Conservation (phyloP, 345 rosid species). For the Brassica incana region DNA sequence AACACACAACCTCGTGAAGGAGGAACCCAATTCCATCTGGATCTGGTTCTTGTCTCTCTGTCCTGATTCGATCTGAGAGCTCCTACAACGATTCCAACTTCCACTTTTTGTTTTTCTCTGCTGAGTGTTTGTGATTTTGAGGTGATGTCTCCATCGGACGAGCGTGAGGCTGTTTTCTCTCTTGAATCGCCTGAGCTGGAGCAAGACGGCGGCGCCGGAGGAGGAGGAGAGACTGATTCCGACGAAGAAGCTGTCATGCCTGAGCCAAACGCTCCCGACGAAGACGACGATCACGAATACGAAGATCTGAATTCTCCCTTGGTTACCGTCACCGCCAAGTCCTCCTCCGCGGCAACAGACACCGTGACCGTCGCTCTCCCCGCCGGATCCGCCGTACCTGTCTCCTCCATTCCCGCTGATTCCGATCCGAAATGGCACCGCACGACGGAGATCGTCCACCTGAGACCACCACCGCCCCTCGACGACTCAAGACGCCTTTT, state of each 20-base stretch:
- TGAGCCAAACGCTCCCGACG: slow-evolving; percentile 41
- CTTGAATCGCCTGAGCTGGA: slow-evolving; percentile 60
- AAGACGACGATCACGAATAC: slow-evolving; percentile 57
- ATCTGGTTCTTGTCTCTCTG: slow-evolving; percentile 11
- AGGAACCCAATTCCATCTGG: slow-evolving; percentile 27
- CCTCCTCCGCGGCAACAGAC: slow-evolving; percentile 27
- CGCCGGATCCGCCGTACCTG: slow-evolving; percentile 40
- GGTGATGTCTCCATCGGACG: slow-evolving; percentile 55
- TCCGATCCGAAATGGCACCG: slow-evolving; percentile 55
- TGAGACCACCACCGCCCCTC: slow-evolving; percentile 31
- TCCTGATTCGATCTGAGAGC: slow-evolving; percentile 1
- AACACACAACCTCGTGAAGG: slow-evolving; percentile 17
- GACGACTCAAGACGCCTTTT: slow-evolving; percentile 84
- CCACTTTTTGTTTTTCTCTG: neutral
- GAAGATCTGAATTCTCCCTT: slow-evolving; percentile 55
- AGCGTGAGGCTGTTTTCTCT: slow-evolving; percentile 55
- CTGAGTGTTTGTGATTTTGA: neutral
- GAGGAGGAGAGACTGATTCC: slow-evolving; percentile 31
- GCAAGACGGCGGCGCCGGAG: slow-evolving; percentile 41
- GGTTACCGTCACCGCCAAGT: neutral
- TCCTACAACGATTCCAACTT: neutral
- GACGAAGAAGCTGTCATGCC: slow-evolving; percentile 46
- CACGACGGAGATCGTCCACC: slow-evolving; percentile 42
- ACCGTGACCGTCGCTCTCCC: slow-evolving; percentile 45
- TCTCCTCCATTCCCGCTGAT: slow-evolving; percentile 43